Evolutionary conservation across 2,329 filamentous ascomycete genomes (phyloP), one percentile per base, ranked within the genome.

Genomic region (Penicillium sp.): DNA sequence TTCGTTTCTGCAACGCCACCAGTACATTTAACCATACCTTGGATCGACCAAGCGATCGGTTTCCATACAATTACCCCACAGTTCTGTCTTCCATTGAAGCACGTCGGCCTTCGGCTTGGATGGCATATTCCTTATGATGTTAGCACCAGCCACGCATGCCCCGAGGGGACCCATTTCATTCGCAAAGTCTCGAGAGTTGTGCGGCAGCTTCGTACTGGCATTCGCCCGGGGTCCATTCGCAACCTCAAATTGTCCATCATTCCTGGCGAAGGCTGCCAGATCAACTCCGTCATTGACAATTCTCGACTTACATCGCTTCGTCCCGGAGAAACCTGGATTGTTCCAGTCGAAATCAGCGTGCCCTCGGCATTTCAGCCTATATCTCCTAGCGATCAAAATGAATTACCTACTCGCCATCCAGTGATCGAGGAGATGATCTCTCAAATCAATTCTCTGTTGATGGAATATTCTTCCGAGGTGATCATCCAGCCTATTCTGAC

Each of bases 1-100:
- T 54, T 71, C 10, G 40, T 72, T 24, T 69, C 69, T 24, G 50
- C 62, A 4, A 55, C 55, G 9, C 48, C 58, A 5, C 56, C 50
- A 31, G 52, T 53, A 7, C 53, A 56, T 13, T 46, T 67, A 9
- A 50, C 51, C 7, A 52, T 64, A n/a, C 56, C 62, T 31, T 49
- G 46, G 25, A 55, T 61, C 13, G 54, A 66, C 31, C 55, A 57
- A 5, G 58, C 56, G 9, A 55, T 73, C 24, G 64, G 67, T 14
- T 59, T 72, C 28, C 69, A 72, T 50, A 66, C 69, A 1, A 60
- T 72, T 27, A 67, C 68, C 11, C 64, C 68, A 3, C 60, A 65
- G 22, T 40, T 47, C 24, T 53, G 54, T 3, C 55, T 66, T 11
- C 60, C 56, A 10, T 45, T 69, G 28, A 41, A 44, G 2, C 47